phyloP scores from a whole-genome alignment of 176 grass and related monocot genomes.

The Chloris gayana region DNA sequence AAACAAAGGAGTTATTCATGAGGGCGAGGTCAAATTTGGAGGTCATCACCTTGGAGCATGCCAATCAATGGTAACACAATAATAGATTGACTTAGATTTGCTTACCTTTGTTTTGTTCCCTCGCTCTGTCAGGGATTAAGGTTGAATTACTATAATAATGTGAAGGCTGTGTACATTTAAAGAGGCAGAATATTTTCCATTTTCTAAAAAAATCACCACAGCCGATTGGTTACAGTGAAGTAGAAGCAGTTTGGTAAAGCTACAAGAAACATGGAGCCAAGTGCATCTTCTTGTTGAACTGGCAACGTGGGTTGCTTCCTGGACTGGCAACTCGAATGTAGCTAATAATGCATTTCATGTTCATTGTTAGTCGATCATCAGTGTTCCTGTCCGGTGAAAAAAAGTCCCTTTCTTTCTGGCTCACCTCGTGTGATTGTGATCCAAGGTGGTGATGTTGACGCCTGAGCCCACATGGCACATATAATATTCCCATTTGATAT shows the following conservation, averaged over 20 bases:
- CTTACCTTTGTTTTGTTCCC: no score
- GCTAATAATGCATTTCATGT: background rate
- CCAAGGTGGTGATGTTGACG: background rate
- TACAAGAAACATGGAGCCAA: background rate
- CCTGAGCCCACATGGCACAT: background rate
- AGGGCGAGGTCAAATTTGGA: no score
- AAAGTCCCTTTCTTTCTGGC: background rate
- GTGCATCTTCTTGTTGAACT: background rate
- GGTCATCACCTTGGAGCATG: no score
- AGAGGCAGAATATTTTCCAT: no score
- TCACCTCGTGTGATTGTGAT: background rate
- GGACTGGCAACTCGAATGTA: background rate
- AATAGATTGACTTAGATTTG: no score
- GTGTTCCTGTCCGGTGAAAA: background rate
- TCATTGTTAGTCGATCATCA: background rate
- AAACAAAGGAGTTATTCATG: no score
- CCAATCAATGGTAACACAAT: no score
- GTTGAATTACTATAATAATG: no score
- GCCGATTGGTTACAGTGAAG: background rate
- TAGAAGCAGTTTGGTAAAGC: background rate
- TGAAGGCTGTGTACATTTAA: no score
- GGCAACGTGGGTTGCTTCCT: background rate
- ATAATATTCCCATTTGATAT: constrained; percentile 1
- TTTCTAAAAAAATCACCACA: no score
- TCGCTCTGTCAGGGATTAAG: no score